These are phyloP conservation scores for Eremochloa ophiuroides DNA, from an alignment of 176 grass and related monocot species.

Conservation along the genomic window DNA sequence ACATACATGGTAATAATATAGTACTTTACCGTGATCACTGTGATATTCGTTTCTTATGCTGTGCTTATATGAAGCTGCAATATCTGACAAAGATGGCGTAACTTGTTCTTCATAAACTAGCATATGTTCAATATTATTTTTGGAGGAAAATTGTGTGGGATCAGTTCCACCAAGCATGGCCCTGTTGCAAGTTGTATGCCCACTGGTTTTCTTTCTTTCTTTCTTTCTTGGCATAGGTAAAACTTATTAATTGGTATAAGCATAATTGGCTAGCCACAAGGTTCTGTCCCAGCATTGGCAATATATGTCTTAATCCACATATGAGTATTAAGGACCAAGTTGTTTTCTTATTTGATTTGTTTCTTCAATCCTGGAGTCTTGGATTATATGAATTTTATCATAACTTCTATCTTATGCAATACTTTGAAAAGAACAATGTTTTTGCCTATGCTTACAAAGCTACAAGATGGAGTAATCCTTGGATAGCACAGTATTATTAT, in stretches of 20 bases:
- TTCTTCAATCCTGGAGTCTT: background rate
- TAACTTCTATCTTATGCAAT: background rate
- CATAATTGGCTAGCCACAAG: background rate
- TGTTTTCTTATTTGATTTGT: background rate
- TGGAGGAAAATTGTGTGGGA: background rate
- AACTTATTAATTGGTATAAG: background rate
- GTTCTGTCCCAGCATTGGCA: background rate
- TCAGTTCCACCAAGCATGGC: background rate
- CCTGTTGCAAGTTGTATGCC: background rate
- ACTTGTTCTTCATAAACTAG: background rate
- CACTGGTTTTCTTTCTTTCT: background rate
- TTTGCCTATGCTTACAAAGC: background rate
- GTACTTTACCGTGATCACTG: background rate
- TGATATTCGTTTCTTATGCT: background rate
- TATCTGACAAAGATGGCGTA: background rate
- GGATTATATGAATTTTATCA: background rate
- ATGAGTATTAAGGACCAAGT: background rate
- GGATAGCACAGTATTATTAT: conserved; percentile 15
- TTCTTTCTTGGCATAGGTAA: background rate
- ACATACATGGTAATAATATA: background rate
- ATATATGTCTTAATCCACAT: background rate
- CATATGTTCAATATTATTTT: background rate
- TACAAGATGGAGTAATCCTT: conserved; percentile 2
- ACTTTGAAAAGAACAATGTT: background rate
- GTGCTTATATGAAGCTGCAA: background rate